Base-by-base conservation (phyloP, 768 basidiomycete species). In the Boletus bicolor region DNA sequence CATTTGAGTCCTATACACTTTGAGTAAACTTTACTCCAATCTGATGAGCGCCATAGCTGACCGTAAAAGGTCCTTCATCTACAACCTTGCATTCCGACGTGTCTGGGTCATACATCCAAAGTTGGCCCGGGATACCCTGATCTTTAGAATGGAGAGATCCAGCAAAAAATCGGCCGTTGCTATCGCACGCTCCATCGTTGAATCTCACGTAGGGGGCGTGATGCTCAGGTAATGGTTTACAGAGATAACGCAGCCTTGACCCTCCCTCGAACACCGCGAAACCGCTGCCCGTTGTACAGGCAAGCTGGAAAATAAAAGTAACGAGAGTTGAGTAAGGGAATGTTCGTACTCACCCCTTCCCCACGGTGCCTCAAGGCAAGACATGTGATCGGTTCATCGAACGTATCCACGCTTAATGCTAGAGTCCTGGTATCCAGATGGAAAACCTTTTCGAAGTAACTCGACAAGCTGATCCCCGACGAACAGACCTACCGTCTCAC, bases 161-260 rank as follows among this genome's bases (percentile, higher is more conserved):
- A 24, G 84, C 82, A 61, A 87, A 81, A 66, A 82, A 87, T 41
- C 84, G 78, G 7, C 86, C 86, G 60, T 77, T 72, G 54, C 72
- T 77, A 62, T 87, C 85, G 64, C 87, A 88, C 3, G 76, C 85
- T 36, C 85, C 87, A 62, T 87, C 86, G 70, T 89, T 87, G 72
- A 88, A 86, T 42, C 86, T 78, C 30, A 78, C 81, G 58, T 79
- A 72, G 3, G 73, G 68, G 11, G 63, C 61, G 37, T 80, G 72
- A 24, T 73, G 65, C 10, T 66, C 59, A n/a, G 77, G 70, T 7
- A 87, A 63, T 12, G 86, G 85, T 68, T 77, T 68, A 53, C 70
- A 73, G 56, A 89, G 66, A 68, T 85, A 82, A 36, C 68, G 71
- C 26, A 83, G 63, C 48, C 79, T 83, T 44, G 64, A 62, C 21